phyloP scores from a whole-genome alignment of 2,329 filamentous ascomycete species.

The Fonsecaea erecta region DNA sequence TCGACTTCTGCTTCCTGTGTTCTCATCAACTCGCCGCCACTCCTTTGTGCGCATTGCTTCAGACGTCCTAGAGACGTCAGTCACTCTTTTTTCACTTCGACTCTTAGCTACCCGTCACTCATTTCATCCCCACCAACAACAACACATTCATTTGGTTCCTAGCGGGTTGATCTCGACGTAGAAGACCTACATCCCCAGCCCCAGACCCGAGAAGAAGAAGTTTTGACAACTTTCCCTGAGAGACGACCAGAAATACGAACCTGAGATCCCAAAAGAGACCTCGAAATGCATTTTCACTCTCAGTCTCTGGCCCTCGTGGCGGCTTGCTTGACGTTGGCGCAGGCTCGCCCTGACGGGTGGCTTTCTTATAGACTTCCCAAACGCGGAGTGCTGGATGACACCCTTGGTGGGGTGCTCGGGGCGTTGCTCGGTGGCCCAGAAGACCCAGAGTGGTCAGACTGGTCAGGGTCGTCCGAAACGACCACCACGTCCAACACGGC shows the following conservation, averaged over 20 bases:
- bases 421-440: no score
- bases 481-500: slow-evolving; percentile 2
- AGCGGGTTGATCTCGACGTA: slow-evolving; percentile 30
- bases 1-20: slow-evolving; percentile 13
- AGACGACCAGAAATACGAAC: slow-evolving; percentile 9
- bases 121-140: slow-evolving; percentile 1
- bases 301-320: slow-evolving; percentile 24
- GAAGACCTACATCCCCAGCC: background rate
- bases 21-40: slow-evolving; percentile 25
- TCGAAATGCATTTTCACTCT: slow-evolving; percentile 30
- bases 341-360: slow-evolving; percentile 26
- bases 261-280: background rate
- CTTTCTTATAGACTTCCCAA: slow-evolving; percentile 8
- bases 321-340: slow-evolving; percentile 30
- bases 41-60: slow-evolving; percentile 25
- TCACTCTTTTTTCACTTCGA: slow-evolving; percentile 31
- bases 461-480: slow-evolving; percentile 6
- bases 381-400: slow-evolving; percentile 16
- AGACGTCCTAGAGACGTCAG: slow-evolving; percentile 35
- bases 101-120: slow-evolving; percentile 9
- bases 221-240: slow-evolving; percentile 21
- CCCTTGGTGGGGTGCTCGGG: no score
- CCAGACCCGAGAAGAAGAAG: slow-evolving; percentile 16
- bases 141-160: slow-evolving; percentile 10
- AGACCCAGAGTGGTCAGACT: background rate